Conservation (phyloP, 331 rosid species). For the Quercus phellos region DNA sequence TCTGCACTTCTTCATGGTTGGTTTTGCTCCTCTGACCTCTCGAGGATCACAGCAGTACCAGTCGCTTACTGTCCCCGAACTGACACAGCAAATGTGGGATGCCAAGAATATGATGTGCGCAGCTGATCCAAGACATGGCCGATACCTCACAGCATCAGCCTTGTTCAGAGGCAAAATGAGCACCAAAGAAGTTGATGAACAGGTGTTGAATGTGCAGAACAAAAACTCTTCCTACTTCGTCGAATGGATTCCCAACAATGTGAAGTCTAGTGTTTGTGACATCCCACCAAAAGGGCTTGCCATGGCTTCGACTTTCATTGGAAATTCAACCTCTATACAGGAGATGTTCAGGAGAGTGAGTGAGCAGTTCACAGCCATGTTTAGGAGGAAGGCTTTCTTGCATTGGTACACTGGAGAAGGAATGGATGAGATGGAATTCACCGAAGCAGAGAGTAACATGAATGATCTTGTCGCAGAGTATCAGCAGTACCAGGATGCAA, state of each 20-base stretch:
- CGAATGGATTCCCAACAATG: conserved; percentile 80
- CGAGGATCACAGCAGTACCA: conserved; percentile 58
- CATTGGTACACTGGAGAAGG: conserved; percentile 83
- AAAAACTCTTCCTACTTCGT: conserved; percentile 67
- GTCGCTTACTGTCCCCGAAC: conserved; percentile 56
- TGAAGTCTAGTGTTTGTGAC: conserved; percentile 71
- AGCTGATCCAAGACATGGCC: conserved; percentile 72
- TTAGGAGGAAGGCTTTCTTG: conserved; percentile 71
- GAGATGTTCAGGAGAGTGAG: conserved; percentile 75
- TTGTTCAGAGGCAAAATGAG: conserved; percentile 62
- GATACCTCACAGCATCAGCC: conserved; percentile 71
- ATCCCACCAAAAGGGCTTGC: conserved; percentile 57
- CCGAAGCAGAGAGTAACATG: conserved; percentile 74
- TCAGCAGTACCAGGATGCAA: conserved; percentile 73
- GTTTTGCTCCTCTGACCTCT: conserved; percentile 69
- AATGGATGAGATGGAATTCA: conserved; percentile 77
- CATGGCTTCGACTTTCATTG: conserved; percentile 67
- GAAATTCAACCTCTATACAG: conserved; percentile 72
- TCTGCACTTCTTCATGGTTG: conserved; percentile 74
- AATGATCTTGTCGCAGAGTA: conserved; percentile 77
- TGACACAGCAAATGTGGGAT: conserved; percentile 74
- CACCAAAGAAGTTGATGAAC: conserved; percentile 54
- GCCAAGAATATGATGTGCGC: conserved; percentile 78
- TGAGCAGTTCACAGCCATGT: conserved; percentile 71
- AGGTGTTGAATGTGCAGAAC: conserved; percentile 65